These are phyloP conservation scores for Plasmodium gonderi DNA, from an alignment of 169 alveolate species.

Conservation along the genomic window DNA sequence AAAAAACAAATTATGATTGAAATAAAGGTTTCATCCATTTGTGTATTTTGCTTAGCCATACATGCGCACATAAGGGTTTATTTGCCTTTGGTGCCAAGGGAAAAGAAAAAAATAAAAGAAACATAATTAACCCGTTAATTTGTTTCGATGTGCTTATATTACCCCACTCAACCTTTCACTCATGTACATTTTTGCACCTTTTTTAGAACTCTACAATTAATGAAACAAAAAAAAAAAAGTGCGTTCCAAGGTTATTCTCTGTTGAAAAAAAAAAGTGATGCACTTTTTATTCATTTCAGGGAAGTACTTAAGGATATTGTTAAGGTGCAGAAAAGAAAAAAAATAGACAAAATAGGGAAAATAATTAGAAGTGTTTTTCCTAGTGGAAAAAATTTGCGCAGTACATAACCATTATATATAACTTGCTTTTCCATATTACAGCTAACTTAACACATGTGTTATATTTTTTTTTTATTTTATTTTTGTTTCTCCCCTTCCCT, in stretches of 20 bases:
- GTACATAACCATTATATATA: no score
- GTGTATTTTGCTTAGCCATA: no score
- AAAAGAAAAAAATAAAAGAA: no score
- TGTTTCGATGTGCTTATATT: neutral
- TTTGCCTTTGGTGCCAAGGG: no score
- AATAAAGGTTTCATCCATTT: no score
- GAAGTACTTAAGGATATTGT: slow-evolving; percentile 92
- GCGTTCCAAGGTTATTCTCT: slow-evolving; percentile 95
- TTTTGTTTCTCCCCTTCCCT: neutral
- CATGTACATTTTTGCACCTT: no score
- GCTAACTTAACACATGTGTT: neutral
- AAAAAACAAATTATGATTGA: no score
- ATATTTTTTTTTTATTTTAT: neutral
- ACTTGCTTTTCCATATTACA: no score
- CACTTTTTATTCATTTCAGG: slow-evolving; percentile 92
- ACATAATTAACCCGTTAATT: neutral
- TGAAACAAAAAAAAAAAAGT: slow-evolving; percentile 88
- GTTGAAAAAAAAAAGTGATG: slow-evolving; percentile 95
- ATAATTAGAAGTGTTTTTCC: neutral
- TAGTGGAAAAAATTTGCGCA: neutral
- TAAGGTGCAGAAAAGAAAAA: slow-evolving; percentile 82
- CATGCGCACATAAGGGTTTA: no score
- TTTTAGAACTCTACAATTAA: slow-evolving; percentile 87
- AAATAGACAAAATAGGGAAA: no score
- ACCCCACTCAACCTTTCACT: neutral